These are phyloP conservation scores for Monosporascus sp. DNA, from an alignment of 2,329 filamentous ascomycete genomes.

Conservation along the genomic window DNA sequence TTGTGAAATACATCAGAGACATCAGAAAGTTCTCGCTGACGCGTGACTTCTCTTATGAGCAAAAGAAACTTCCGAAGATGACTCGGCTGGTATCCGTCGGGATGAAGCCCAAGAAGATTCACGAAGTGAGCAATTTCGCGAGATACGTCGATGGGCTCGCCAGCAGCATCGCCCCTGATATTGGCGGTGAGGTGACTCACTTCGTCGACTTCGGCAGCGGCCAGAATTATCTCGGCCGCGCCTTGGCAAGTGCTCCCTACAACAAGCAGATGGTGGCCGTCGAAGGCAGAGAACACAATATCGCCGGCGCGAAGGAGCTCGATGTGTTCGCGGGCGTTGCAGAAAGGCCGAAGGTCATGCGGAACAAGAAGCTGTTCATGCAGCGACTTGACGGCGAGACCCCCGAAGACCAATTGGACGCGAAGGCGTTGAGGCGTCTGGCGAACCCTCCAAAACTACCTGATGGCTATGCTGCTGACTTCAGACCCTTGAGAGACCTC, in stretches of 20 bases:
- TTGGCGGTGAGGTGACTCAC: slow-evolving; percentile 66
- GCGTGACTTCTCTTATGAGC: slow-evolving; percentile 50
- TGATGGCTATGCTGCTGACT: slow-evolving; percentile 34
- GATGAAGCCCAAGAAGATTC: slow-evolving; percentile 94
- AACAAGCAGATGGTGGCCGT: slow-evolving; percentile 85
- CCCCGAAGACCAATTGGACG: slow-evolving; percentile 36
- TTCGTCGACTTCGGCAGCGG: slow-evolving; percentile 95
- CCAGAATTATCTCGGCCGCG: slow-evolving; percentile 90
- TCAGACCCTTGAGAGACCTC: slow-evolving; percentile 47
- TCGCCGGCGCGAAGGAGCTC: slow-evolving; percentile 75
- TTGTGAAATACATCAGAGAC: slow-evolving; percentile 68
- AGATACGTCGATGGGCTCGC: slow-evolving; percentile 66
- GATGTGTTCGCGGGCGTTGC: slow-evolving; percentile 78
- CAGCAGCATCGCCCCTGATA: slow-evolving; percentile 52
- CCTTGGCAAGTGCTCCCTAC: slow-evolving; percentile 79
- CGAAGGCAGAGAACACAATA: slow-evolving; percentile 81
- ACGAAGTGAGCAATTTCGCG: slow-evolving; percentile 91
- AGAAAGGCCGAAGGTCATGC: slow-evolving; percentile 65
- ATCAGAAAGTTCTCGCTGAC: slow-evolving; percentile 66
- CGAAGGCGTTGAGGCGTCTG: slow-evolving; percentile 32
- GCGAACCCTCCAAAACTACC: slow-evolving; percentile 29
- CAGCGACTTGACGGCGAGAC: slow-evolving; percentile 41
- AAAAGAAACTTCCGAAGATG: slow-evolving; percentile 49
- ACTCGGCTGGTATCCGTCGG: slow-evolving; percentile 73
- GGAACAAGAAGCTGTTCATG: slow-evolving; percentile 78